Evolutionary conservation across 1,284 basidiomycete genomes (phyloP).

Genomic region (Malassezia globosa): DNA sequence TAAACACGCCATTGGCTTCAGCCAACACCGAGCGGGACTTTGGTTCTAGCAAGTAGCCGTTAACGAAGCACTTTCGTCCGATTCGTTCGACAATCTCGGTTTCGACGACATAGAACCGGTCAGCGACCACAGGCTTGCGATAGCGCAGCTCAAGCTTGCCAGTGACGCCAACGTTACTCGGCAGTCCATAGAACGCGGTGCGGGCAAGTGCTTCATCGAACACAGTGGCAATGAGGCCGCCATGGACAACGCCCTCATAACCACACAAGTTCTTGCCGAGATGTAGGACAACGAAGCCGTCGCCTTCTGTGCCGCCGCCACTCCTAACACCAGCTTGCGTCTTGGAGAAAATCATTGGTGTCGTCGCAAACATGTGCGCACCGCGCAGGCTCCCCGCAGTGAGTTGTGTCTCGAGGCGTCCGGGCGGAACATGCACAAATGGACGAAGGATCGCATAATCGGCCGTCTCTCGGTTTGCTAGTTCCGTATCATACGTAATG

Average conservation of each 20-base stretch:
- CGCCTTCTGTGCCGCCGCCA: slow-evolving; percentile 36
- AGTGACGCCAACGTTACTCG: slow-evolving; percentile 83
- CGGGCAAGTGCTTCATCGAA: slow-evolving; percentile 76
- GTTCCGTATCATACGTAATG: slow-evolving; percentile 14
- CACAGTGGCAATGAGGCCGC: slow-evolving; percentile 77
- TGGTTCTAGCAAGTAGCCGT: slow-evolving; percentile 63
- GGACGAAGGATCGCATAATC: slow-evolving; percentile 53
- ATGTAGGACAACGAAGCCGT: slow-evolving; percentile 56
- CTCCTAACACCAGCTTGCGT: slow-evolving; percentile 28
- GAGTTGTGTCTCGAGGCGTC: slow-evolving; percentile 63
- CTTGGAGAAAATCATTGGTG: slow-evolving; percentile 38
- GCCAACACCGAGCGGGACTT: slow-evolving; percentile 63
- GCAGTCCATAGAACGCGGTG: slow-evolving; percentile 55
- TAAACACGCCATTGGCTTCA: slow-evolving; percentile 65
- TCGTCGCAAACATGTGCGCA: slow-evolving; percentile 50
- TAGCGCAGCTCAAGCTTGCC: slow-evolving; percentile 52
- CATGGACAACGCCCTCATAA: slow-evolving; percentile 86
- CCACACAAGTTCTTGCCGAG: slow-evolving; percentile 73
- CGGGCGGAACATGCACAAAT: slow-evolving; percentile 59
- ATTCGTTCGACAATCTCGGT: slow-evolving; percentile 57
- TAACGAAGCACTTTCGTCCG: slow-evolving; percentile 66
- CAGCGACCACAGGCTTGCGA: slow-evolving; percentile 44
- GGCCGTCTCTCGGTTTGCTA: slow-evolving; percentile 19
- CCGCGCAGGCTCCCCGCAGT: slow-evolving; percentile 74
- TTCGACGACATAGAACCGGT: slow-evolving; percentile 55